These are phyloP conservation scores for Sporothrix luriei DNA, from an alignment of 2,329 filamentous ascomycete genomes.

Conservation along the genomic window DNA sequence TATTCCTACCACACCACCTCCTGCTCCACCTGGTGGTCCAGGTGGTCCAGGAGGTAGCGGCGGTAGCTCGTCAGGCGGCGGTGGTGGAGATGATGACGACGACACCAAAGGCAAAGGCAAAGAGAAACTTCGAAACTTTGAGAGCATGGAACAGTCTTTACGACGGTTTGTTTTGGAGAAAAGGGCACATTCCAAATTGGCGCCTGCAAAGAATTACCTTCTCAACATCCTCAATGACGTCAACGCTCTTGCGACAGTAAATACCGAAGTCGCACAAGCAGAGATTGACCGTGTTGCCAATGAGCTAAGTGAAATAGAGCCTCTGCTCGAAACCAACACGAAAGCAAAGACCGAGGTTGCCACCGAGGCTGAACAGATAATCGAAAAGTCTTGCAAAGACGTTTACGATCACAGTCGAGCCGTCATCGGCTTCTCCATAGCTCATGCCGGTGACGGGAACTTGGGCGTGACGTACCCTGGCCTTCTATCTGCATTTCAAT, in stretches of 20 bases:
- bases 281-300: slow-evolving; percentile 81
- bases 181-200: slow-evolving; percentile 89
- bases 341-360: slow-evolving; percentile 78
- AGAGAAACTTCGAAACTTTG: slow-evolving; percentile 87
- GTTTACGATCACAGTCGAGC: slow-evolving; percentile 83
- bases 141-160: slow-evolving; percentile 83
- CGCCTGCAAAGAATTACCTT: slow-evolving; percentile 92
- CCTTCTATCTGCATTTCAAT: slow-evolving; percentile 80
- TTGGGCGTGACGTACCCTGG: slow-evolving; percentile 87
- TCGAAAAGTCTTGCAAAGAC: slow-evolving; percentile 81
- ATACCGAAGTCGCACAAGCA: slow-evolving; percentile 79
- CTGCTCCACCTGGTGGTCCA: slow-evolving; percentile 57
- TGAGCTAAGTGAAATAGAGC: slow-evolving; percentile 81
- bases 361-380: slow-evolving; percentile 76
- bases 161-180: slow-evolving; percentile 95
- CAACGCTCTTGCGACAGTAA: slow-evolving; percentile 78
- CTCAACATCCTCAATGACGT: slow-evolving; percentile 91
- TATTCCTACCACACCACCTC: slow-evolving; percentile 70
- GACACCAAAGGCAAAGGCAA: slow-evolving; percentile 78
- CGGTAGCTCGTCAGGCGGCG: slow-evolving; percentile 57
- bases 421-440: slow-evolving; percentile 73
- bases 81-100: slow-evolving; percentile 56
- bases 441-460: slow-evolving; percentile 72
- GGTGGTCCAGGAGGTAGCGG: slow-evolving; percentile 59
- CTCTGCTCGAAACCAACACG: slow-evolving; percentile 79